Evolutionary conservation across 768 basidiomycete genomes (phyloP), one percentile per base, ranked within the genome.

Genomic region (Boletus rex-veris): DNA sequence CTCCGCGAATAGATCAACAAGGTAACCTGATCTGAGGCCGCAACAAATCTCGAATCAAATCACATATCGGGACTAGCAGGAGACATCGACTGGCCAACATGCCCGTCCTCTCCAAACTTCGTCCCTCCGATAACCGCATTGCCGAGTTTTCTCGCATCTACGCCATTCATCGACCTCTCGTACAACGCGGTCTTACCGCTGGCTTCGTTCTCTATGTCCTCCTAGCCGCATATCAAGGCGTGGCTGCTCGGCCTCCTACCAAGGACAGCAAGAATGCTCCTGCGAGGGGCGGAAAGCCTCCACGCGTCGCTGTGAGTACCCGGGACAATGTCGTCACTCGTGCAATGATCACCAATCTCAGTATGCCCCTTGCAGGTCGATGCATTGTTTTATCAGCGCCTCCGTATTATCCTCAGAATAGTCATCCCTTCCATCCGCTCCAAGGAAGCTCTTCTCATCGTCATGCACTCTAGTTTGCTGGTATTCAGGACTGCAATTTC

Each of bases 401-500:
- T 99, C 18, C 78, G 80, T 21, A 72, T 73, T 30, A 86, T 99
- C 46, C 75, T 97, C 36, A 79, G 83, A 18, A 97, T 98, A 45
- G 89, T 95, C 19, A 92, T 98, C 51, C 96, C 95, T 4, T 79
- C 86, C 40, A 69, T 92, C 51, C 82, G 82, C 40, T 92, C 90
- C 8, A 91, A 92, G 60, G 95, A 98, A 70, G 92, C 93, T 0
- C 72, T 90, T 49, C 80, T 98, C 46, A 79, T 99, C 15, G 73
- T 85, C 42, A 88, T 92, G 79, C 95, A 98, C 71, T 91, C 93
- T 14, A 84, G 85, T 64, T 78, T 99, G 53, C 81, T 99, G 50
- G 78, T 98, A 14, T 88, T 91, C 59, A 76, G 96, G 60, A 98
- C 96, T 4, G 86, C 90, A 2, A 86, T 98, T 43, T 95, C 92